Evolutionary conservation across 1,284 basidiomycete genomes (phyloP).

Genomic region (Marasmius oreades): DNA sequence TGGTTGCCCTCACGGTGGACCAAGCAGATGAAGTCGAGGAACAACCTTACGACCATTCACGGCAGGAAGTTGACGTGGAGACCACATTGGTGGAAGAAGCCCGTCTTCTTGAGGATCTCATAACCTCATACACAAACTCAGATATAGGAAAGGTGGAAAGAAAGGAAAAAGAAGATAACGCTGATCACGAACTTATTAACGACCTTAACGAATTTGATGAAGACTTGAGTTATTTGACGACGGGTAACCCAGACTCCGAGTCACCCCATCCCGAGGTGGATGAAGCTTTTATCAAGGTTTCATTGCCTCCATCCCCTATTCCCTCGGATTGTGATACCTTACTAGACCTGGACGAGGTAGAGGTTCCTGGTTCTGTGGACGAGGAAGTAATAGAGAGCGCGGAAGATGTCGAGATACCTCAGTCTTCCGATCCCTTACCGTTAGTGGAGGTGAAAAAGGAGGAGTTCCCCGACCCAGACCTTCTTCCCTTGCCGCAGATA

Average conservation of each 20-base stretch:
- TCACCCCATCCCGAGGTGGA: not conserved
- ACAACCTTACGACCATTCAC: too few relatives aligned
- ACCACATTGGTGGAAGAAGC: not conserved
- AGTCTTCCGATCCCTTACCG: not conserved
- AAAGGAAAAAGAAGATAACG: not conserved
- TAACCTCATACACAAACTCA: not conserved
- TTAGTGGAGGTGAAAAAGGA: not conserved
- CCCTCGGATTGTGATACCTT: not conserved
- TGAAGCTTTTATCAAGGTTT: not conserved
- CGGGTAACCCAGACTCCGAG: not conserved
- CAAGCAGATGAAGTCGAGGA: too few relatives aligned
- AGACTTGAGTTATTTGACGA: not conserved
- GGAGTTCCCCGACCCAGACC: conserved; percentile 12
- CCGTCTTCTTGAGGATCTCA: not conserved
- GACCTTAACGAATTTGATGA: conserved; percentile 7
- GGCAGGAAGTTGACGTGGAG: too few relatives aligned
- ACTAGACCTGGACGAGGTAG: not conserved
- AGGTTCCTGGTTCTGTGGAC: not conserved
- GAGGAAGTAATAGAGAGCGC: not conserved
- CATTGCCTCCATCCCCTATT: not conserved
- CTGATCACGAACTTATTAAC: not conserved
- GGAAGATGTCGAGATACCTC: not conserved
- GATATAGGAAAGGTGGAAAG: not conserved
- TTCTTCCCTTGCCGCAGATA: conserved; percentile 9
- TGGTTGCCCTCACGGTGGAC: too few relatives aligned